Conservation (phyloP, 2,329 filamentous ascomycete species). For the Fusarium caatingaense region DNA sequence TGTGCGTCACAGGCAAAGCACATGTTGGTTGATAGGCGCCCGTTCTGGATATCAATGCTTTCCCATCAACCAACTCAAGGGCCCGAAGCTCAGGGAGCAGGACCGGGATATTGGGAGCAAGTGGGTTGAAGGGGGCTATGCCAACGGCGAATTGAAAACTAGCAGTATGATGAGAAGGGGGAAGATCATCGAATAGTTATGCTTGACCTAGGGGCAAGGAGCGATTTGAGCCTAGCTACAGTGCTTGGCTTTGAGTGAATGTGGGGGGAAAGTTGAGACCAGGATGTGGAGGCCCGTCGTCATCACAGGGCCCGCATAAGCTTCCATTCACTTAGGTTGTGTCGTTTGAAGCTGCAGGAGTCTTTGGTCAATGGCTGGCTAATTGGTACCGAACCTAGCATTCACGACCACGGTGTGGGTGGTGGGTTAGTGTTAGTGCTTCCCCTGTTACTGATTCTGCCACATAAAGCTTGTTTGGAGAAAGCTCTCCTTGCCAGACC, state of each 20-base stretch:
- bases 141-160: slow-evolving; percentile 41
- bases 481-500: slow-evolving; percentile 39
- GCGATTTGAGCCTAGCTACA: slow-evolving; percentile 42
- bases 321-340: slow-evolving; percentile 20
- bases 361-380: background rate
- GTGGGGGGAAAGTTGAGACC: slow-evolving; percentile 40
- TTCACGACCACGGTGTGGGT: slow-evolving; percentile 22
- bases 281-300: slow-evolving; percentile 40
- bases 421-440: slow-evolving; percentile 33
- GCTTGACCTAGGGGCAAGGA: slow-evolving; percentile 43
- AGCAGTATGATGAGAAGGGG: slow-evolving; percentile 43
- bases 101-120: slow-evolving; percentile 34
- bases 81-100: slow-evolving; percentile 25
- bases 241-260: slow-evolving; percentile 43
- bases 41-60: slow-evolving; percentile 9
- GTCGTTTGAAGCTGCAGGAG: slow-evolving; percentile 24
- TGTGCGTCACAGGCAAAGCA: background rate
- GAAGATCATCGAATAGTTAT: slow-evolving; percentile 41
- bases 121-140: slow-evolving; percentile 40
- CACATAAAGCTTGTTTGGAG: slow-evolving; percentile 47
- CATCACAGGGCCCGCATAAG: slow-evolving; percentile 45
- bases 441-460: slow-evolving; percentile 43
- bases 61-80: background rate
- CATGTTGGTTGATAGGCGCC: background rate
- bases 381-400: slow-evolving; percentile 16